Conservation (phyloP, 2,329 filamentous ascomycete genomes). For the Xylariaceae sp. region DNA sequence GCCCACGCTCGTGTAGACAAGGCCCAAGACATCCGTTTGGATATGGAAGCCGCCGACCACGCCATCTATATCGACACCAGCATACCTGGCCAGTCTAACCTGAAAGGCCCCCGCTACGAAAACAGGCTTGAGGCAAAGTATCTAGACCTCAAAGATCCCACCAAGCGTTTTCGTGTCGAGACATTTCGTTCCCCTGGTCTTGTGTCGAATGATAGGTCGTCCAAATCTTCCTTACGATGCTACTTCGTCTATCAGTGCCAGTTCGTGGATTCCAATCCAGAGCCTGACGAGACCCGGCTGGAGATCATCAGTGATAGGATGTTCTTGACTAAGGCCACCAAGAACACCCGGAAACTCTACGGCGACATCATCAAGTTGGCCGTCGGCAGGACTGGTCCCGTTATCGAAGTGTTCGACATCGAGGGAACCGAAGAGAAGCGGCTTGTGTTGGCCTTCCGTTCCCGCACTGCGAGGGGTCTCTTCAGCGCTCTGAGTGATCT, state of each 20-base stretch:
- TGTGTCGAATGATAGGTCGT: slow-evolving; percentile 58
- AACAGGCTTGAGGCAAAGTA: slow-evolving; percentile 92
- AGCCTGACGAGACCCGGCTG: slow-evolving; percentile 74
- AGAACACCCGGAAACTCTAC: slow-evolving; percentile 93
- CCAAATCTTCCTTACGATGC: slow-evolving; percentile 81
- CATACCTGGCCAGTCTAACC: slow-evolving; percentile 70
- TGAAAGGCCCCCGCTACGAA: slow-evolving; percentile 84
- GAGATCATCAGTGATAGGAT: slow-evolving; percentile 88
- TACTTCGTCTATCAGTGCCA: slow-evolving; percentile 98
- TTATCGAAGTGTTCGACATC: slow-evolving; percentile 97
- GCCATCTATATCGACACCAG: slow-evolving; percentile 99
- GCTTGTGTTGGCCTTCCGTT: slow-evolving; percentile 88
- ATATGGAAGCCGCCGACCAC: slow-evolving; percentile 91
- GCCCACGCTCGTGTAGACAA: slow-evolving; percentile 91
- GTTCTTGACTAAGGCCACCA: slow-evolving; percentile 91
- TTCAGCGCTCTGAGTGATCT: slow-evolving; percentile 94
- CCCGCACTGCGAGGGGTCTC: slow-evolving; percentile 81
- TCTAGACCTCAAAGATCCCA: slow-evolving; percentile 67
- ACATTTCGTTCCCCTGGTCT: slow-evolving; percentile 89
- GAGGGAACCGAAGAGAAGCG: slow-evolving; percentile 87
- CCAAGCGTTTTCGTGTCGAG: slow-evolving; percentile 83
- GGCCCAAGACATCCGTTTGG: slow-evolving; percentile 85
- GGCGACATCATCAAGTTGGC: slow-evolving; percentile 85
- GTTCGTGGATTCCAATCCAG: slow-evolving; percentile 70
- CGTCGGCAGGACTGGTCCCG: slow-evolving; percentile 78